Evolutionary conservation across 179 eudicot species (phyloP).

Genomic region (Spinacia oleracea): DNA sequence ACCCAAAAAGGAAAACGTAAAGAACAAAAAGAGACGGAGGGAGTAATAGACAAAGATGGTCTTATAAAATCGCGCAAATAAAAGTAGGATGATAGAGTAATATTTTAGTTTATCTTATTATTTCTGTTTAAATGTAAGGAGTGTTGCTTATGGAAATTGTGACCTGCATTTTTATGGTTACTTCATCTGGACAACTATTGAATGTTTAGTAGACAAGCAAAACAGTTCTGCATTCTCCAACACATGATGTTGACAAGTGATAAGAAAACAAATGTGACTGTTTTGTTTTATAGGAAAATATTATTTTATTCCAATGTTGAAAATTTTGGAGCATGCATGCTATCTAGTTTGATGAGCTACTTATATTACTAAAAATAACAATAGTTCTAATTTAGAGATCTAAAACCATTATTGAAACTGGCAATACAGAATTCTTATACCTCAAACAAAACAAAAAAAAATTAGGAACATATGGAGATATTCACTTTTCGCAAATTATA

Average conservation of each 20-base stretch:
- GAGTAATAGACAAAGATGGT: too few relatives aligned
- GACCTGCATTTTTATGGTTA: conserved; percentile 12
- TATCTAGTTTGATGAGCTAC: conserved; percentile 6
- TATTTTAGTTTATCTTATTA: not conserved
- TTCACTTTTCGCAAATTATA: too few relatives aligned
- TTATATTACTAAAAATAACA: not conserved
- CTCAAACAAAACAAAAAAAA: too few relatives aligned
- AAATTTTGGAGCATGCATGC: conserved; percentile 9
- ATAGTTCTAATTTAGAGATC: not conserved
- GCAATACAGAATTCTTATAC: not conserved
- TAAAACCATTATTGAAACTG: not conserved
- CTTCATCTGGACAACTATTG: conserved; percentile 12
- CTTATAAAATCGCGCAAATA: too few relatives aligned
- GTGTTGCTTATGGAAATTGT: not conserved
- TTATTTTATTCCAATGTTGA: not conserved
- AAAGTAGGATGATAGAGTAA: too few relatives aligned
- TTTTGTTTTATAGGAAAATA: not conserved
- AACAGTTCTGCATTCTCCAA: conserved; percentile 24
- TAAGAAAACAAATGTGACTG: conserved; percentile 19
- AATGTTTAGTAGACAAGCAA: conserved; percentile 17
- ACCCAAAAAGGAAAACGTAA: too few relatives aligned
- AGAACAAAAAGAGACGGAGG: too few relatives aligned
- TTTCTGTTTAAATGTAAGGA: not conserved
- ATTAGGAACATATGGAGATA: too few relatives aligned
- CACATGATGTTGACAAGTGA: conserved; percentile 32